Conservation (phyloP, 768 basidiomycete species). For the Leccinellum luteum region DNA sequence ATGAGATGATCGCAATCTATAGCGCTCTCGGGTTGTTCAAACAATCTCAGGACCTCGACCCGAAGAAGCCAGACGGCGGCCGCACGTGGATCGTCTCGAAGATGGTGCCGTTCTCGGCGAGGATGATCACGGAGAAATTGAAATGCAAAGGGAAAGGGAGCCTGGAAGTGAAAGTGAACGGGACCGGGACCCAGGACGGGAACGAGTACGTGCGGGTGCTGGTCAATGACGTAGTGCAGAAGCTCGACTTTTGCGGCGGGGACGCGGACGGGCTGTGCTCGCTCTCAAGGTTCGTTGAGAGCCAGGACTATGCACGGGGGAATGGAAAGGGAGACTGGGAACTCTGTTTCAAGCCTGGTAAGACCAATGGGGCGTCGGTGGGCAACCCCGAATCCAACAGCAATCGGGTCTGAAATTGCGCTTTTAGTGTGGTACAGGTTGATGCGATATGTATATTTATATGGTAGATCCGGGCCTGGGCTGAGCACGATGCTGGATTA, state of each 20-base stretch:
- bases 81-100: constrained; percentile 5
- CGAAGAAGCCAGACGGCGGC: background rate
- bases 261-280: background rate
- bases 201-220: background rate
- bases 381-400: too few relatives aligned
- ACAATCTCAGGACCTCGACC: background rate
- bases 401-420: background rate
- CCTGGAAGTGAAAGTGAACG: too few relatives aligned
- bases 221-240: background rate
- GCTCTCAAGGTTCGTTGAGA: background rate
- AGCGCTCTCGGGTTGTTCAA: background rate
- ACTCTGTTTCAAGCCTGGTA: background rate
- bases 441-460: too few relatives aligned
- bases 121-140: constrained; percentile 65
- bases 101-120: constrained; percentile 69
- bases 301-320: background rate
- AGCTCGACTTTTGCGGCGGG: background rate
- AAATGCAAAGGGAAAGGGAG: background rate
- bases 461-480: too few relatives aligned
- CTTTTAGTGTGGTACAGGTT: too few relatives aligned
- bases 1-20: background rate
- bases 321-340: background rate
- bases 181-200: background rate
- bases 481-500: too few relatives aligned
- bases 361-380: background rate